These are phyloP conservation scores for Alternaria consortialis DNA, from an alignment of 2,329 filamentous ascomycete species.

Conservation along the genomic window DNA sequence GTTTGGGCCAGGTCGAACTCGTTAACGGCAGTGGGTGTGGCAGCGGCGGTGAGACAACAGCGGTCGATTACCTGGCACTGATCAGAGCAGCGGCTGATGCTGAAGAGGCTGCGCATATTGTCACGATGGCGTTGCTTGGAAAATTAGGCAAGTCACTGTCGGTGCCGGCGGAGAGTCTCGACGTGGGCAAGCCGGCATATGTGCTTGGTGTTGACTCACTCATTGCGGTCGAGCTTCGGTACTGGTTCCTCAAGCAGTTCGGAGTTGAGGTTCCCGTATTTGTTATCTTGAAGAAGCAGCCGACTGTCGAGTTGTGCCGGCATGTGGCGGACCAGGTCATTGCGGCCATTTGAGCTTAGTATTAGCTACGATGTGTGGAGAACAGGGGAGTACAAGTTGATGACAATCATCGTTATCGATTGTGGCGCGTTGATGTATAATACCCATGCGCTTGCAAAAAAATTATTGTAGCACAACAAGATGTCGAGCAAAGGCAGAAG, in stretches of 20 bases:
- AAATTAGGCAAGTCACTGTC: conserved; percentile 17
- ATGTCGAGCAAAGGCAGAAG: too few relatives aligned
- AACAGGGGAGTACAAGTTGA: neutral
- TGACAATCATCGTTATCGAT: neutral
- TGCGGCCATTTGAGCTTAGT: conserved; percentile 3
- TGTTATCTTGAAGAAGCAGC: conserved; percentile 26
- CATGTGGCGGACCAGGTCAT: conserved; percentile 15
- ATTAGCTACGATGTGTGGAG: neutral
- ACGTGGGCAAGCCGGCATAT: conserved; percentile 12
- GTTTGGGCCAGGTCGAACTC: conserved; percentile 14
- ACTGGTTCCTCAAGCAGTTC: conserved; percentile 29
- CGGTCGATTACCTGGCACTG: conserved; percentile 14
- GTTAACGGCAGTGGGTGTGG: conserved; percentile 11
- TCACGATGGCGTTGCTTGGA: conserved; percentile 8
- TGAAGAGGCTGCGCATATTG: conserved; percentile 15
- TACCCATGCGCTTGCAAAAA: neutral
- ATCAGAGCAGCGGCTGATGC: conserved; percentile 11
- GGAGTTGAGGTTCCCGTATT: conserved; percentile 28
- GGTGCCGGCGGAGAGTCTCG: conserved; percentile 14
- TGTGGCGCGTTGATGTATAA: neutral
- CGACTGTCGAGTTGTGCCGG: conserved; percentile 5
- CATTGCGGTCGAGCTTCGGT: conserved; percentile 34
- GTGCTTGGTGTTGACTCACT: conserved; percentile 36
- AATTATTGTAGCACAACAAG: too few relatives aligned
- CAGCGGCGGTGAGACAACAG: conserved; percentile 2